Evolutionary conservation across 805 yeast species (phyloP), one percentile per base, ranked within the genome.

Genomic region (Yamadazyma sp.): DNA sequence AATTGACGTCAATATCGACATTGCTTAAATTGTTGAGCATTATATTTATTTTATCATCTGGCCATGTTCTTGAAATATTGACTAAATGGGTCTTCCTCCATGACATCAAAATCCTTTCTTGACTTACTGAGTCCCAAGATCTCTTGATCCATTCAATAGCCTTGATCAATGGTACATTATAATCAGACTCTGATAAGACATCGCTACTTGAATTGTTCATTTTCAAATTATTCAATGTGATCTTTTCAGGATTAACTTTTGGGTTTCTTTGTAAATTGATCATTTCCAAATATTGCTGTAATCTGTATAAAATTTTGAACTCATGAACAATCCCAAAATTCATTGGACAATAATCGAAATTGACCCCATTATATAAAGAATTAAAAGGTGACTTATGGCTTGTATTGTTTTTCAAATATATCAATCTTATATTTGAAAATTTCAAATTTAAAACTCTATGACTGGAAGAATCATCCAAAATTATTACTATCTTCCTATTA

Each of bases 271-370:
- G 69, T n/a, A 52, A 22, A 35, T 56, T 57, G 12, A 67, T 66
- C 69, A 65, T 64, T 33, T 63, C 69, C 43, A 59, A 57, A 42
- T 78, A 80, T 43, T 80, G 85, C 40, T 73, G 78, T 5, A 75
- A 59, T 37, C 86, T 65, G 45, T 73, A 80, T 30, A 74, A 57
- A 10, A 77, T 65, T 47, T 76, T 77, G 49, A 80, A 75, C 46
- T 80, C 85, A 39, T 76, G 77, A 26, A 75, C 64, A 4, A 79
- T 74, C 3, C 86, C 86, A 70, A 79, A 77, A 40, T 69, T 74
- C 65, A 78, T 76, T 6, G 85, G 85, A 22, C 77, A 52, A 47
- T 75, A 77, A 45, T 70, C 71, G 33, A 78, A 59, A 40, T 70
- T 75, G 22, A 71, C 61, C 25, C 78, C 79, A 23, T 70, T 56